Base-by-base conservation (phyloP, 2,329 filamentous ascomycete genomes). In the Colletotrichum coccodes region DNA sequence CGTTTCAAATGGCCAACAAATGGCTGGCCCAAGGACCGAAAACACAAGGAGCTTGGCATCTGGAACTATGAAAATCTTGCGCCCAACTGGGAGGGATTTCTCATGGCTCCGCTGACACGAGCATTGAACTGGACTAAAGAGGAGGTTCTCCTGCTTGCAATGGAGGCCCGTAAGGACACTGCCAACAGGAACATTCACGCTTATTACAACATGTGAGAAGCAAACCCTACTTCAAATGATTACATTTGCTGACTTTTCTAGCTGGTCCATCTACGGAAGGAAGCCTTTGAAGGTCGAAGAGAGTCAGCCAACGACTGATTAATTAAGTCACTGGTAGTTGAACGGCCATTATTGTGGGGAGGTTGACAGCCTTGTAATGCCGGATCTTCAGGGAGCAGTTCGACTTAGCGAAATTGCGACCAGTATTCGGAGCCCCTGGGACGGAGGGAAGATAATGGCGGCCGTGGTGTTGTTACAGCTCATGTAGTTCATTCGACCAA, bases 91-190 rank as follows among this genome's bases (percentile, higher is more conserved):
- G 78, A 79, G 0, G 80, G 77, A 0, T 73, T 82, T 9, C 79
- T 76, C n/a, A 75, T 81, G 68, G 78, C 76, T 16, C 70, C 82
- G 1, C 79, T 82, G 46, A 82, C 81, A 0, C 75, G 76, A n/a
- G 74, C 67, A 0, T 63, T 80, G 26, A 76, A 77, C 0, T 82
- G 81, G 81, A 72, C 71, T 0, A 49, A 70, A 6, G 73, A 79
- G 3, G 74, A 79, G 47, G 76, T 80, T 0, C 70, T 78, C 36
- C 72, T 76, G 1, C 80, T 80, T 36, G 72, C 80, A 9, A 70
- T 74, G 23, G 73, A 77, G 16, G 77, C 77, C 5, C 75, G 77
- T 6, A 71, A 62, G 2, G 78, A 81, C 18, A 73, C 81, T 71
- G 76, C 65, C 49, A 73, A 82, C 36, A 77, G 70, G 26, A 66